Evolutionary conservation across 1,284 basidiomycete genomes (phyloP).

Genomic region (Hypsizygus ulmarius): DNA sequence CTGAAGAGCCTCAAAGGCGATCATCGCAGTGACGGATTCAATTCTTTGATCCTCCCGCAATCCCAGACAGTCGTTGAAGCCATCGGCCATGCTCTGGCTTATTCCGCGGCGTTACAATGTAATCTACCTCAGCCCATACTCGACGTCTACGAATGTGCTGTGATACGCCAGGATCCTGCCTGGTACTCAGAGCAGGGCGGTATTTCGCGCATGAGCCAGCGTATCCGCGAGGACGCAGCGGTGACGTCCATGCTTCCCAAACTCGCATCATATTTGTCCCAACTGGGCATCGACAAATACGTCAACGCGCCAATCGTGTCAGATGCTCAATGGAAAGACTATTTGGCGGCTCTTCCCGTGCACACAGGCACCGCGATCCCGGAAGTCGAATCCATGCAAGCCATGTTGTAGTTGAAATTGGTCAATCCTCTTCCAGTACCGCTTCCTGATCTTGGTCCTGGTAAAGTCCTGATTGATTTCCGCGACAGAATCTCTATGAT

Average conservation of each 20-base stretch:
- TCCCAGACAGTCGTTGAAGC: slow-evolving; percentile 46
- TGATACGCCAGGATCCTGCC: slow-evolving; percentile 47
- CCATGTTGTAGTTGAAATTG: slow-evolving; percentile 29
- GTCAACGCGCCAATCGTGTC: slow-evolving; percentile 51
- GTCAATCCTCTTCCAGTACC: not conserved
- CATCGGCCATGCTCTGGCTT: slow-evolving; percentile 51
- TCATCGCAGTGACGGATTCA: slow-evolving; percentile 47
- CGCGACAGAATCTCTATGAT: not conserved
- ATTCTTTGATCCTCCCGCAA: slow-evolving; percentile 48
- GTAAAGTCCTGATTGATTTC: no score
- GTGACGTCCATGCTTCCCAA: slow-evolving; percentile 42
- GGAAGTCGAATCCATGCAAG: slow-evolving; percentile 32
- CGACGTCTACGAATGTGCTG: slow-evolving; percentile 50
- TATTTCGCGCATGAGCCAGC: slow-evolving; percentile 40
- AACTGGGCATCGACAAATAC: slow-evolving; percentile 44
- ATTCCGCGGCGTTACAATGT: slow-evolving; percentile 42
- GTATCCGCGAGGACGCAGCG: slow-evolving; percentile 42
- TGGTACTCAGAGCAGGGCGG: slow-evolving; percentile 52
- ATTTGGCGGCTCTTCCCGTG: slow-evolving; percentile 36
- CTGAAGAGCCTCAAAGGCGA: slow-evolving; percentile 34
- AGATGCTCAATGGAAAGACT: slow-evolving; percentile 48
- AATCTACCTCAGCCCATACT: slow-evolving; percentile 45
- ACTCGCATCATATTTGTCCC: slow-evolving; percentile 37
- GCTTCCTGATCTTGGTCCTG: not conserved
- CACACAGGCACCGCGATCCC: slow-evolving; percentile 39